Base-by-base conservation (phyloP, 495 filamentous ascomycete species). In the Neurospora sp. region DNA sequence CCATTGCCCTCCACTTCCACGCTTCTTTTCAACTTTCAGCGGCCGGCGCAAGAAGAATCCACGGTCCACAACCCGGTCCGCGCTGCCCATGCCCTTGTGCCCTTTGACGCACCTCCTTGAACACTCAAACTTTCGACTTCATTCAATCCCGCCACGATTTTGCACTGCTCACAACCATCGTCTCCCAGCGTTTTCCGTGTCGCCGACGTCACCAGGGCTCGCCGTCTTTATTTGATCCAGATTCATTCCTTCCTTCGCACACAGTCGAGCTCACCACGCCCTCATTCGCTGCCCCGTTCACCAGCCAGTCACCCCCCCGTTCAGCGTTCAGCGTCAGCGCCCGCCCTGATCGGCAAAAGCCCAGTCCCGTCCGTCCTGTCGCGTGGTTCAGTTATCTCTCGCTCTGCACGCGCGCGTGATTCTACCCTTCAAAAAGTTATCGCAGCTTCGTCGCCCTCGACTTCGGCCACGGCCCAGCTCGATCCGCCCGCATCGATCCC, bases 51-150 rank as follows among this genome's bases (percentile, higher is more conserved):
- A 31, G 48, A 54, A 24, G 48, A 62, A 62, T 62, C 54, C 54
- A 62, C 28, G 54, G 54, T 62, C 54, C 54, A 66, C 54, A 62
- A 62, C 54, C 54, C 24, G 54, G 54, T 62, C 54, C 31, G 24
- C 54, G 54, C 24, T 62, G 24, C 54, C 54, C 54, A 62, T 62
- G 54, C 54, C 54, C 54, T 66, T 66, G 54, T 66, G 28, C 54
- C 54, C 54, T 76, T 76, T 76, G 71, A 71, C 70, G 71, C 73
- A 66, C 78, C 73, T 75, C 75, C 74, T 31, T 73, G 74, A 70
- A 71, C 71, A 69, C 71, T 75, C 71, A 78, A 80, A 78, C 76
- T 76, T 77, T 75, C 74, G 74, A 80, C 77, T 69, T 77, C 74
- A 69, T n/a, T 71, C 71, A n/a, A 69, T n/a, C 70, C 71, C 69